phyloP scores from a whole-genome alignment of 2,329 filamentous ascomycete species.

The Akanthomyces dipterigenus region DNA sequence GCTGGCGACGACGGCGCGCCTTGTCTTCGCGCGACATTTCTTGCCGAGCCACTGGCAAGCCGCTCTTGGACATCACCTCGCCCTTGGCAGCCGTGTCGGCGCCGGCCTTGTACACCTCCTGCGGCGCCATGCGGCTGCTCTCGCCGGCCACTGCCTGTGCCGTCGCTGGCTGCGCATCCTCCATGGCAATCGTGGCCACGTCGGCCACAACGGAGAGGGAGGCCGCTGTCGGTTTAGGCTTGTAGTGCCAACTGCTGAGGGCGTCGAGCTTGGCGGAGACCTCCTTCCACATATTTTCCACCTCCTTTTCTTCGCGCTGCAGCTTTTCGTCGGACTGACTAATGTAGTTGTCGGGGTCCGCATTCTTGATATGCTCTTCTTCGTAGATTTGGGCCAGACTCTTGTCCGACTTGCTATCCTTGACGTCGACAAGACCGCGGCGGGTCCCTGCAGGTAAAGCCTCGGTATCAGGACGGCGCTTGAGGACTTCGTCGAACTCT shows the following conservation, averaged over 20 bases:
- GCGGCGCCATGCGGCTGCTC: slow-evolving; percentile 76
- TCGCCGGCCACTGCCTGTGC: slow-evolving; percentile 64
- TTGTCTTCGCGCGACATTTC: slow-evolving; percentile 90
- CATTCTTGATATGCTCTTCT: slow-evolving; percentile 74
- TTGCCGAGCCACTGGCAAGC: slow-evolving; percentile 69
- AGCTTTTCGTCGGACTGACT: slow-evolving; percentile 78
- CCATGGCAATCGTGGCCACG: slow-evolving; percentile 87
- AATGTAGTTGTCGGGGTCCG: slow-evolving; percentile 71
- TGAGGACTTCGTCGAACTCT: slow-evolving; percentile 87
- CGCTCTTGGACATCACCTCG: slow-evolving; percentile 72
- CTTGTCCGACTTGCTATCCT: slow-evolving; percentile 82
- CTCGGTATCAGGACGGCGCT: slow-evolving; percentile 69
- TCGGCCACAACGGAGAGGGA: slow-evolving; percentile 81
- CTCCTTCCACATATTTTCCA: slow-evolving; percentile 75
- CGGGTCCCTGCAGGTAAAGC: slow-evolving; percentile 53
- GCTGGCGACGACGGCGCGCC: slow-evolving; percentile 63
- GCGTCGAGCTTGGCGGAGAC: slow-evolving; percentile 76
- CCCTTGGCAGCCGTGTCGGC: slow-evolving; percentile 54
- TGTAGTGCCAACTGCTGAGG: slow-evolving; percentile 91
- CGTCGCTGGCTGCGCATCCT: slow-evolving; percentile 85
- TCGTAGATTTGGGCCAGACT: slow-evolving; percentile 91
- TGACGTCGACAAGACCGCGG: slow-evolving; percentile 70
- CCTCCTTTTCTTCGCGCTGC: slow-evolving; percentile 74
- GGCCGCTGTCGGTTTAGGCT: slow-evolving; percentile 77
- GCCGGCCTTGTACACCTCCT: slow-evolving; percentile 86